Evolutionary conservation across 2,329 filamentous ascomycete species (phyloP).

Genomic region (Aspergillus intermedius): DNA sequence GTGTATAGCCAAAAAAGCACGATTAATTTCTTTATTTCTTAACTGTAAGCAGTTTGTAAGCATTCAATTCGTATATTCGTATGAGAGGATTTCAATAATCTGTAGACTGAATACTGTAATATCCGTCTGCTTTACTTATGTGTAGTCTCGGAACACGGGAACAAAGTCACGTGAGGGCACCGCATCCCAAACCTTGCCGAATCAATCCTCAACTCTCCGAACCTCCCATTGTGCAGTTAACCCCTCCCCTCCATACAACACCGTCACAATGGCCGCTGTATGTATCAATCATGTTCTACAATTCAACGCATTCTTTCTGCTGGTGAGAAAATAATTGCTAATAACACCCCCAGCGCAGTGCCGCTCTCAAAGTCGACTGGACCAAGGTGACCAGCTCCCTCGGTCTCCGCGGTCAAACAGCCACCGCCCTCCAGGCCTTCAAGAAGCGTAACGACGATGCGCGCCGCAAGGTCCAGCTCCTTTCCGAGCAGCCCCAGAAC

Average conservation of each 20-base stretch:
- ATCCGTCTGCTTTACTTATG: neutral
- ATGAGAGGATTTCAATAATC: too few relatives aligned
- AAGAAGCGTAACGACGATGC: constrained; percentile 99
- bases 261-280: constrained; percentile 40
- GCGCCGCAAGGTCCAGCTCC: constrained; percentile 81
- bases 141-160: constrained; percentile 24
- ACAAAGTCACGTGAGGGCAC: constrained; percentile 25
- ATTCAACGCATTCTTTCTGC: constrained; percentile 12
- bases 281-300: constrained; percentile 12
- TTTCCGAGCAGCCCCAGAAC: constrained; percentile 74
- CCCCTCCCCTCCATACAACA: constrained; percentile 24
- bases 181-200: constrained; percentile 35
- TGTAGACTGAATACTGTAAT: too few relatives aligned
- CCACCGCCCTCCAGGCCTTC: constrained; percentile 84
- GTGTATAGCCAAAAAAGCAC: constrained; percentile 28
- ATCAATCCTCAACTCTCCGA: constrained; percentile 29
- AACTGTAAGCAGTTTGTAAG: neutral
- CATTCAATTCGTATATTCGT: too few relatives aligned
- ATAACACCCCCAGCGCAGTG: constrained; percentile 65
- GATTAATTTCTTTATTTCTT: neutral
- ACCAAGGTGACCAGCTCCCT: constrained; percentile 88
- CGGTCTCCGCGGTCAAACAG: constrained; percentile 92
- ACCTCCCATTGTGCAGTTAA: constrained; percentile 30
- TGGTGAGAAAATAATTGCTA: neutral
- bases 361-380: constrained; percentile 99